Percentiles rank a stretch among this genome's conserved stretches.
These are phyloP conservation scores for Calocybe gangraenosa DNA, from an alignment of 768 basidiomycete species.

Conservation along the genomic window DNA sequence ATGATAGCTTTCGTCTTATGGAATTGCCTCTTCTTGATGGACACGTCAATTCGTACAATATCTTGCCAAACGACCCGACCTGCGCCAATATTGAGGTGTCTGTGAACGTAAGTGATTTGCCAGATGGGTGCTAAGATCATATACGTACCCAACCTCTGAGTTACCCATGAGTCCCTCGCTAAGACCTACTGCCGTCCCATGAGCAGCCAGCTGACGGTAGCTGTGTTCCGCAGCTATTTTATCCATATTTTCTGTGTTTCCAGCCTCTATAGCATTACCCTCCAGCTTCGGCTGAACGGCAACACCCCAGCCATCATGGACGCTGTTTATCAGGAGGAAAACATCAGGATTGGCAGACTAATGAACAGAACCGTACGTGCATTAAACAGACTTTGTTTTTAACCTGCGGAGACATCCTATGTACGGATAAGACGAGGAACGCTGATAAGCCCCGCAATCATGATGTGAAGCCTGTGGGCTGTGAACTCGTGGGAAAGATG, in stretches of 20 bases:
- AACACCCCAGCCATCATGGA: conserved; percentile 97
- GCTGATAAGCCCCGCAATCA: too few species aligned
- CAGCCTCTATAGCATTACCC: conserved; percentile 88
- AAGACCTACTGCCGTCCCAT: conserved; percentile 89
- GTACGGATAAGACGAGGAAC: not conserved
- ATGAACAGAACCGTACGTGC: conserved; percentile 36
- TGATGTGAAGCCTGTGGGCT: too few species aligned
- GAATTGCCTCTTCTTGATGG: conserved; percentile 86
- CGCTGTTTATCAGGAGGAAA: conserved; percentile 36
- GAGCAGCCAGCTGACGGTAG: conserved; percentile 71
- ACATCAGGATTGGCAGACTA: not conserved
- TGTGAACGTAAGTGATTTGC: conserved; percentile 23
- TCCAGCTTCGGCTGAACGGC: conserved; percentile 62
- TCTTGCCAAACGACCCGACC: conserved; percentile 97
- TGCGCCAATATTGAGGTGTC: conserved; percentile 93
- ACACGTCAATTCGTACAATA: conserved; percentile 91
- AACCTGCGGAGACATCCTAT: conserved; percentile 32
- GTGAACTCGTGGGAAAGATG: too few species aligned
- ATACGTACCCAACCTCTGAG: conserved; percentile 88
- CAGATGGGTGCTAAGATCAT: not conserved
- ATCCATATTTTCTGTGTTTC: conserved; percentile 86
- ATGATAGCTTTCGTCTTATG: conserved; percentile 75
- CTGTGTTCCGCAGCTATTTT: conserved; percentile 73
- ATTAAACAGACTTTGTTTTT: conserved; percentile 92
- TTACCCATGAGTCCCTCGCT: conserved; percentile 97